Base-by-base conservation (phyloP, 495 filamentous ascomycete species). In the Aspergillus sclerotiicarbonarius region DNA sequence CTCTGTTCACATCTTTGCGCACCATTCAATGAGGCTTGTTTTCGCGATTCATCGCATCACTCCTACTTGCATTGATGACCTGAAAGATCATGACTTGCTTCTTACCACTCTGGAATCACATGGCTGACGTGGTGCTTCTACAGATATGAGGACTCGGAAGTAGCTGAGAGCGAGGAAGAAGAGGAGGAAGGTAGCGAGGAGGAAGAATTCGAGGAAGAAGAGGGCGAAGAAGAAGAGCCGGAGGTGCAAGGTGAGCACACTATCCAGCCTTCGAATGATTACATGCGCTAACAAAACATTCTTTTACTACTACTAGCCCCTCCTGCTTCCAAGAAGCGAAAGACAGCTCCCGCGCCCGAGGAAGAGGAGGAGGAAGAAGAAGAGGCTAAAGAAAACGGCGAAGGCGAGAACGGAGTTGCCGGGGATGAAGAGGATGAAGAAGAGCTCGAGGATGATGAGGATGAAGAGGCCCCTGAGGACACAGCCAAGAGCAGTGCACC, bases 61-160 rank as follows among this genome's bases (percentile, higher is more conserved):
- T 13, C 3, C 13, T 32, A 29, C 47, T 8, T 33, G 6, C 8
- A 3, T 13, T 19, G 20, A 20, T 29, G 30, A 20, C 3, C 9
- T 12, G 13, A 54, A 20, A 15, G 31, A 8, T 3, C 4, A 45
- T 18, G 20, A 44, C 10, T 54, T 21, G 19, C 44, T 54, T 21
- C 29, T 45, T 9, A 25, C 35, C 47, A n/a, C 29, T 33, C 35
- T 33, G 3, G n/a, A 8, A 21, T 1, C 8, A 3, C 8, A 10
- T 13, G 1, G 18, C 45, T 48, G 45, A 48, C 45, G 35, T 32
- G 19, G 5, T n/a, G 13, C 8, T 33, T 56, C 1, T 6, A 19
- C 29, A 80, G 76, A 62, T 79, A 82, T 61, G 76, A 83, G 64
- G 70, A 72, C 63, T 82, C 84, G 35, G 80, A 84, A 8, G 75